Base-by-base conservation (phyloP, 1,139 yeast species). In the Saccharomyces pastorianus region DNA sequence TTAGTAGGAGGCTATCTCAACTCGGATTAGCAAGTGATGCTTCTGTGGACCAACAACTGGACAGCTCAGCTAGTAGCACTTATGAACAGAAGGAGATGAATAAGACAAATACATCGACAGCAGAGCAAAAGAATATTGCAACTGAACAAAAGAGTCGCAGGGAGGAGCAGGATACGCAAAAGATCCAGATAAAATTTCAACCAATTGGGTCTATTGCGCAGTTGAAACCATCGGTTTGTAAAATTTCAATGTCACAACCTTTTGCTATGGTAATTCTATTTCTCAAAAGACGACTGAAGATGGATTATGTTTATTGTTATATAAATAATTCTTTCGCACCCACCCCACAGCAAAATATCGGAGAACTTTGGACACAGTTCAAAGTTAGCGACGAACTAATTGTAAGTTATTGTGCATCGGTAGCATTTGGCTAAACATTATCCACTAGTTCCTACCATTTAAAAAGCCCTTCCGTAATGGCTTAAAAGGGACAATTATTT, bases 291-390 rank as follows among this genome's bases (percentile, higher is more conserved):
- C 59, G 57, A 46, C 47, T 68, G 46, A 63, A 61, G 46, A 53
- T 65, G 23, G 55, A 60, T 1, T 53, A 61, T 32, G 63, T 68
- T 4, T 63, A 64, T 53, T 67, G 71, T 51, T 68, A 68, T 49
- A 57, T 68, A 9, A 68, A 67, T 52, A 68, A 65, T 51, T 68
- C 72, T 2, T 68, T 68, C 56, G 70, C 71, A 3, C 71, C 71
- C 2, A 64, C 62, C 23, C 70, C 71, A 1, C 63, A 65, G 34
- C 70, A 67, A 51, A 59, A 51, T 17, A 59, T 68, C 1, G 71
- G 71, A 3, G 68, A 66, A 17, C 55, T 68, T 4, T 68, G 70
- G 70, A 51, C 54, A 1, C 71, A 68, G 50, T 68, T 67, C 46
- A 65, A 61, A 49, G 61, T 64, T 1, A 61, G 63, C 41, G 63